Evolutionary conservation across 495 filamentous ascomycete species (phyloP), one percentile per base, ranked within the genome.

Genomic region (Podospora pseudocomata): DNA sequence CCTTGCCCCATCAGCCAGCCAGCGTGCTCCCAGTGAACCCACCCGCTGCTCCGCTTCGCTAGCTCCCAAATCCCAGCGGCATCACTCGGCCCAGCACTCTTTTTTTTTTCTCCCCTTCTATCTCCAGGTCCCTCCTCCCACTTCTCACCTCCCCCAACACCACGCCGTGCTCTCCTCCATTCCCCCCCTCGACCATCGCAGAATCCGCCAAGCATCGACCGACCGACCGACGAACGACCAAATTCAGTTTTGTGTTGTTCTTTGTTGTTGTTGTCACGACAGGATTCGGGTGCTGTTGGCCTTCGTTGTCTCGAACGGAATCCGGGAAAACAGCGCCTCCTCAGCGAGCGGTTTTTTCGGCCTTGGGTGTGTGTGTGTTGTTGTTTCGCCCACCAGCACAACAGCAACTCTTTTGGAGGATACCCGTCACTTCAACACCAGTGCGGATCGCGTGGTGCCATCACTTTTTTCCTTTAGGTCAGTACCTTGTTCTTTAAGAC

Each of bases 171-270:
- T 70, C 71, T 69, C 65, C 67, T 72, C 70, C 39, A 49, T 49
- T 49, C 64, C 60, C 39, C 57, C 20, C 60, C 60, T 32, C 60
- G 57, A 73, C 72, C 70, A 69, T 66, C 66, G 58, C 67, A 64
- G 71, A 73, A 68, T 72, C 72, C 72, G 64, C 71, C 72, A 68
- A 68, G 69, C 65, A 72, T 67, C 73, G 68, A 72, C 65, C 68
- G 68, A 72, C 69, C 68, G 74, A 78, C 76, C 68, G 74, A 78
- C 76, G 71, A 72, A 68, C 76, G 77, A 72, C 77, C 77, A 79
- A 76, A 79, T 79, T 79, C 74, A 72, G 58, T 79, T 79, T 79
- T 79, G 77, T 67, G 76, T 78, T 72, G 77, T 78, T 77, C 72
- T 69, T 78, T 72, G 77, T 78, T 77, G 71, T 69, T 49, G 15